Evolutionary conservation across 345 rosid species (phyloP).

Genomic region (Salix suchowensis): DNA sequence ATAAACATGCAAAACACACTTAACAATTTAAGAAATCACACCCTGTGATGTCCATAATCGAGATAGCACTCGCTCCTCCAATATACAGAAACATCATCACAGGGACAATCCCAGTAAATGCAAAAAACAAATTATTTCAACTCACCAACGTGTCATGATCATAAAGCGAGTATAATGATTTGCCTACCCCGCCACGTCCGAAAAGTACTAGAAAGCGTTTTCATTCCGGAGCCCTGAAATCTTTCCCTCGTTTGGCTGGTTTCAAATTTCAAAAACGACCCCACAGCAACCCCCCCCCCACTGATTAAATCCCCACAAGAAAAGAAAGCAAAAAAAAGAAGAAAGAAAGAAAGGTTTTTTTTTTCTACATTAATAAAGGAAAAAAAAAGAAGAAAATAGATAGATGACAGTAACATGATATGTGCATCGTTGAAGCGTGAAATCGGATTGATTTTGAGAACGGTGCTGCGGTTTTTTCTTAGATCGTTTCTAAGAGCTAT

Average conservation of each 20-base stretch:
- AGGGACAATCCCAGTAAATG: background rate
- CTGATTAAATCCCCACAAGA: background rate
- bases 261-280: slow-evolving; percentile 44
- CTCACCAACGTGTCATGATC: background rate
- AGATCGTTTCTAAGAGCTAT: slow-evolving; percentile 42
- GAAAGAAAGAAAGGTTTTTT: background rate
- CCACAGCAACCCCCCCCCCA: slow-evolving; percentile 22
- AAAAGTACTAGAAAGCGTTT: background rate
- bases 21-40: background rate
- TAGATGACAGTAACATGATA: slow-evolving; percentile 32
- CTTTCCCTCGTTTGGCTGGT: slow-evolving; percentile 36
- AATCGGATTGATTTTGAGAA: slow-evolving; percentile 29
- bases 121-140: background rate
- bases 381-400: background rate
- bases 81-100: background rate
- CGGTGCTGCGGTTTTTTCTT: slow-evolving; percentile 27
- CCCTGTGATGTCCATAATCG: background rate
- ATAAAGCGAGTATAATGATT: background rate
- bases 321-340: background rate
- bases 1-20: background rate
- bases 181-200: too few species aligned
- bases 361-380: background rate
- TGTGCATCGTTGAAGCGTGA: slow-evolving; percentile 36
- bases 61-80: background rate
- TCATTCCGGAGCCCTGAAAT: background rate